Evolutionary conservation across 2,329 filamentous ascomycete species (phyloP), one percentile per base, ranked within the genome.

Genomic region (Trichoderma gracile): DNA sequence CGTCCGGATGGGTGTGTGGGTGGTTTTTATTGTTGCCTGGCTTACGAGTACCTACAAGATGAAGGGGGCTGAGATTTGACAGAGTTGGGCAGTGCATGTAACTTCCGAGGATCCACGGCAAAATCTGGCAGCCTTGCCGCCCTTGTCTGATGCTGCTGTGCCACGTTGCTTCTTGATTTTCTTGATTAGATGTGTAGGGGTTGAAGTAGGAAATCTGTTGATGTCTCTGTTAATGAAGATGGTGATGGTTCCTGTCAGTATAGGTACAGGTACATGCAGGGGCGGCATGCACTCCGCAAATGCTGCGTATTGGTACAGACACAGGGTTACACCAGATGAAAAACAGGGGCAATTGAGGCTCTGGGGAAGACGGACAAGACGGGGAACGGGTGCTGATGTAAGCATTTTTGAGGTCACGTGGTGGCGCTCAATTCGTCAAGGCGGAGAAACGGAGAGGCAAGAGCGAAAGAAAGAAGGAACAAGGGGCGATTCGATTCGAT

Each of bases 41-140:
- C 33, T 42, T 42, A 50, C 33, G 57, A 38, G 33, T 38, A 38
- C 33, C 7, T 33, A 33, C 30, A 14, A 10, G 57, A 49, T 15
- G 45, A 50, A 58, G 25, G 33, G 33, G 33, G 25, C 25, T 6
- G 40, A 43, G 40, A 46, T 57, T 42, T 27, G 49, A 45, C 12
- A 42, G 33, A 38, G 33, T 14, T 14, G 12, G 33, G 33, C 33
- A 38, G 33, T 38, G 33, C 33, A 14, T 14, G 33, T 14, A 38
- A 38, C 33, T 6, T 19, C 19, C n/a, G 55, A 27, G 15, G 43
- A n/a, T 47, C 55, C 43, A 19, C 56, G 6, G 27, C 56, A 30
- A 40, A 59, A 59, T 59, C 45, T 59, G 45, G 56, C 43, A 59
- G 56, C 56, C 56, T 59, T 59, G 30, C 6, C 21, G 42, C 33